Base-by-base conservation (phyloP, 345 rosid genomes). In the Sapria himalayana region DNA sequence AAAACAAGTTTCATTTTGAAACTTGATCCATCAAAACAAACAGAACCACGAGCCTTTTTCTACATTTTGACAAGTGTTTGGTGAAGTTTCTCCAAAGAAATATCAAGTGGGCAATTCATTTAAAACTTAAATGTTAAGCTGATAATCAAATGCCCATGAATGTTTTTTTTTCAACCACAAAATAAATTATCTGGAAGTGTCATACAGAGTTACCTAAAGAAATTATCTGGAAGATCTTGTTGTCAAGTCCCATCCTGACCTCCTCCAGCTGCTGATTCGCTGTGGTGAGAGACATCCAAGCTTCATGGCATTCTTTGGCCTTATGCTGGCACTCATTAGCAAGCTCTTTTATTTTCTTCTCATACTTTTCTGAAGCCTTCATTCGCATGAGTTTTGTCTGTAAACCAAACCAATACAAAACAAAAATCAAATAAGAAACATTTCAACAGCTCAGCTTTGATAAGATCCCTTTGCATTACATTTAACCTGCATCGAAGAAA, bases 251-350 rank as follows among this genome's bases (percentile, higher is more conserved):
- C 89, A 86, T 81, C 54, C 66, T 64, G 49, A 76, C 80, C 61
- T 70, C 76, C 71, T 72, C 81, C 65, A 89, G 70, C 59, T 67
- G 71, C 61, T 74, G 85, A 62, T 65, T 74, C 40, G 91, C 71
- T 19, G 82, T 62, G 51, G 82, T 61, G 48, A 89, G 56, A 37
- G 94, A 79, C 93, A 79, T 82, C 98, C 98, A 89, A 3, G 98
- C 98, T 59, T 89, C 85, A 40, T 76, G 85, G 50, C 98, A 89
- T 68, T 89, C 98, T 58, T 79, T 67, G 27, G 84, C 48, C 74
- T 82, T 82, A 22, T 41, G 81, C 51, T 74, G 77, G 45, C 71
- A 79, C 49, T 57, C 70, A 43, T 50, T 22, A 27, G 65, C 60
- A 51, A 89, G 95, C 54, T 82, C 85, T 50, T 71, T 59, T 50